Evolutionary conservation across 2,329 filamentous ascomycete species (phyloP).

Genomic region (Pestalotiopsis sp.): DNA sequence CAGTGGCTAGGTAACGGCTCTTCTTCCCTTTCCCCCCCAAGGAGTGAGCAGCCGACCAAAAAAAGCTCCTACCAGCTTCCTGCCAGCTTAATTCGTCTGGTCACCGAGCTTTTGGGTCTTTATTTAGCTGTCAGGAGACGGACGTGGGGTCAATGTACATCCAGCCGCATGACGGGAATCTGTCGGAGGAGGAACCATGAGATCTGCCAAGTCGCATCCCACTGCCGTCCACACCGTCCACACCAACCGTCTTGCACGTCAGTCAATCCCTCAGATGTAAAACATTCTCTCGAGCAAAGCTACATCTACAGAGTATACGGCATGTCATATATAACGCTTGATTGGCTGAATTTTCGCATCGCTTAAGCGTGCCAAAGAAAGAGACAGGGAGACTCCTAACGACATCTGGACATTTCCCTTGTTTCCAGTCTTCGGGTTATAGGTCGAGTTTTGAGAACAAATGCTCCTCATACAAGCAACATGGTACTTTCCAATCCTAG

Average conservation of each 20-base stretch:
- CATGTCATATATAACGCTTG: not conserved
- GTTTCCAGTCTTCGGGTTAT: not conserved
- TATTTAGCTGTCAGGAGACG: not conserved
- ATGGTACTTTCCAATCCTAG: not conserved
- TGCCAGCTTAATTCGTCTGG: not conserved
- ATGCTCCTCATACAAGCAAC: not conserved
- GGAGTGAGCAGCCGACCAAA: not conserved
- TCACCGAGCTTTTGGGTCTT: not conserved
- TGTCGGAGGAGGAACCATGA: not conserved
- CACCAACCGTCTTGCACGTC: not conserved
- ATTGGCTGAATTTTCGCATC: not conserved
- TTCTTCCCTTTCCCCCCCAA: not conserved
- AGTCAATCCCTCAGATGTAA: not conserved
- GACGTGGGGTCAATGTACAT: not conserved
- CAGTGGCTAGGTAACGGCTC: not conserved
- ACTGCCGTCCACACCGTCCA: not conserved
- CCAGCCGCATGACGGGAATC: not conserved
- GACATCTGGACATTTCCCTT: not conserved
- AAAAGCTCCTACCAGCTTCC: constrained; percentile 4
- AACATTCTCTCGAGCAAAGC: not conserved
- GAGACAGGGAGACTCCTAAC: not conserved
- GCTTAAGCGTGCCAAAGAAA: not conserved
- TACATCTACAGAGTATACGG: not conserved
- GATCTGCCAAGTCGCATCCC: not conserved
- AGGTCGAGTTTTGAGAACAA: not conserved